Conservation (phyloP, 73 alveolate species). For the Paramecium caudatum region DNA sequence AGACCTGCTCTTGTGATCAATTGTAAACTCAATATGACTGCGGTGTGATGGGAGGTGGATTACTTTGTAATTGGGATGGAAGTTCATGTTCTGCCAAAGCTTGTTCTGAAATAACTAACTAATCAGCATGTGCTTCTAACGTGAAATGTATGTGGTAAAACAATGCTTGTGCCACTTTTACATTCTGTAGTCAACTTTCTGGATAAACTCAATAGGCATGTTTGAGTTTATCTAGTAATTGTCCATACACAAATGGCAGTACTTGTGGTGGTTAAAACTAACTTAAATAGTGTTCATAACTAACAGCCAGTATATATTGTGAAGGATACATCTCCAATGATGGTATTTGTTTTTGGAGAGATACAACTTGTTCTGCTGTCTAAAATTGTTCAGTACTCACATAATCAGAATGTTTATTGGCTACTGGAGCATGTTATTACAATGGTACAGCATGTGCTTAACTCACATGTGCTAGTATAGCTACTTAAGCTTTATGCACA, state of each 20-base stretch:
- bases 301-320: neutral
- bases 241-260: slow-evolving; percentile 6
- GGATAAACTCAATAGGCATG: neutral
- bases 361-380: neutral
- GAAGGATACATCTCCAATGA: slow-evolving; percentile 9
- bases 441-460: neutral
- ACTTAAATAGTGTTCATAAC: neutral
- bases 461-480: neutral
- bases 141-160: slow-evolving; percentile 5
- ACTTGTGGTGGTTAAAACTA: neutral
- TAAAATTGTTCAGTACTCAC: neutral
- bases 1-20: neutral
- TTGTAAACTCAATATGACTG: neutral
- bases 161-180: neutral
- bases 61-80: neutral
- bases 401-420: neutral
- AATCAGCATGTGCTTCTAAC: neutral
- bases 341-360: slow-evolving; percentile 15
- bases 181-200: neutral
- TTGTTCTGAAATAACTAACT: neutral
- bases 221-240: neutral
- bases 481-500: neutral
- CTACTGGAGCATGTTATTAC: neutral
- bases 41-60: neutral
- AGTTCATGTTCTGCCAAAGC: neutral